Evolutionary conservation across 78 protist genomes (phyloP), one percentile per base, ranked within the genome.

Genomic region (Dictyostelium capitatum): DNA sequence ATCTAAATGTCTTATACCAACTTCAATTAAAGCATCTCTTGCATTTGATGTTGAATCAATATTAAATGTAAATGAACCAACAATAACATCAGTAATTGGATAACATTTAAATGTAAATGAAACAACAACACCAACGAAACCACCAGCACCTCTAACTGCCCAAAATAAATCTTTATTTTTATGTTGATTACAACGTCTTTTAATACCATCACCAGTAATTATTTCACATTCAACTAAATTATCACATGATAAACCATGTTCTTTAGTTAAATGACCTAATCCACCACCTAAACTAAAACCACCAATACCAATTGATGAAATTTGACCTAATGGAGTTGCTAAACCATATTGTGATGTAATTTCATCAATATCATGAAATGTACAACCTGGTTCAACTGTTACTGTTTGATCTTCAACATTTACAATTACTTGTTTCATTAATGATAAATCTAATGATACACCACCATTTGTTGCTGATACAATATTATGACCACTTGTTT

Each of bases 121-220:
- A 5, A 59, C 17, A 19, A 84, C 51, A 5, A 84, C 81, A 59
- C 91, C 91, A 23, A 84, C 50, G n/a, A 73, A 73, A 11, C 57
- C 77, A 28, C 78, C 91, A 23, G 82, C 91, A 25, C 91, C 91
- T 72, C 81, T 69, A 23, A 84, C 8, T 32, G 81, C 91, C 91
- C 91, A 84, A 64, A 84, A 73, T 37, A 84, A 81, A 59, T 84
- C 91, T 25, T 14, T 5, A 46, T 84, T 48, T 28, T n/a, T 30
- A 20, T 17, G 3, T 25, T 69, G 4, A 46, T 56, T 75, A 15
- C 25, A 83, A 30, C 8, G 3, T 30, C 14, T 23, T 32, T 41
- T 25, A 72, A 41, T 10, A 12, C 91, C 91, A 72, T 69, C 69
- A 1, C 43, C 1, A 3, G 54, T 25, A 25, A 84, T 80, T 3